Evolutionary conservation across 495 filamentous ascomycete genomes (phyloP).

Genomic region (Daldinia grandis): DNA sequence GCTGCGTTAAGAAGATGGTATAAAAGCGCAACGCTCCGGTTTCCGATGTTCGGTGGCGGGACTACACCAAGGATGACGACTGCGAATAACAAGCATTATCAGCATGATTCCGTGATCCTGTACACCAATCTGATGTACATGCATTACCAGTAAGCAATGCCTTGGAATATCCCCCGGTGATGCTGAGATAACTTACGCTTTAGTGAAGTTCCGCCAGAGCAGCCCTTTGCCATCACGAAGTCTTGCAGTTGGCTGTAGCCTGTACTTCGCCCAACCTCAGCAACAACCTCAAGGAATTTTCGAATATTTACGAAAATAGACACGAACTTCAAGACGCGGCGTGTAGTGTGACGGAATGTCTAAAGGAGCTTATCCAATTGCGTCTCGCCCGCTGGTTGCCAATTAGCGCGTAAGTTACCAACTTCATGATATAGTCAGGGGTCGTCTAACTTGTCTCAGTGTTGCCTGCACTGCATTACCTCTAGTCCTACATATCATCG

Average conservation of each 20-base stretch:
- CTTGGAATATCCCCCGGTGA: not conserved
- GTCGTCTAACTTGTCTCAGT: slow-evolving; percentile 22
- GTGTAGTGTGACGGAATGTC: slow-evolving; percentile 47
- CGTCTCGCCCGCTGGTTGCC: slow-evolving; percentile 46
- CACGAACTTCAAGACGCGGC: slow-evolving; percentile 48
- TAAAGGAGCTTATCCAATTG: slow-evolving; percentile 47
- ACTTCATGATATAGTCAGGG: not conserved
- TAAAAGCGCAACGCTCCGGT: slow-evolving; percentile 42
- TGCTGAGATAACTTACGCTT: slow-evolving; percentile 13
- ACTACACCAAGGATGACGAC: slow-evolving; percentile 31
- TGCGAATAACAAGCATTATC: slow-evolving; percentile 31
- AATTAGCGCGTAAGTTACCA: slow-evolving; percentile 44
- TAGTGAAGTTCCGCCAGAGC: slow-evolving; percentile 43
- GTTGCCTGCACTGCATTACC: slow-evolving; percentile 47
- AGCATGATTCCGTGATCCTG: slow-evolving; percentile 49
- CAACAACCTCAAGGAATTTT: slow-evolving; percentile 37
- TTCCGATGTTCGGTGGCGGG: slow-evolving; percentile 44
- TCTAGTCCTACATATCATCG: slow-evolving; percentile 47
- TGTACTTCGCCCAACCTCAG: slow-evolving; percentile 40
- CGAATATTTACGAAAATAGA: slow-evolving; percentile 47
- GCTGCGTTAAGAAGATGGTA: slow-evolving; percentile 46
- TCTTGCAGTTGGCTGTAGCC: slow-evolving; percentile 42
- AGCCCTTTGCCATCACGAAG: slow-evolving; percentile 47
- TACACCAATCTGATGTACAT: slow-evolving; percentile 59
- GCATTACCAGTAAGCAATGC: slow-evolving; percentile 58